Base-by-base conservation (phyloP, 768 basidiomycete species). In the Tylopilus rubrobrunneus region DNA sequence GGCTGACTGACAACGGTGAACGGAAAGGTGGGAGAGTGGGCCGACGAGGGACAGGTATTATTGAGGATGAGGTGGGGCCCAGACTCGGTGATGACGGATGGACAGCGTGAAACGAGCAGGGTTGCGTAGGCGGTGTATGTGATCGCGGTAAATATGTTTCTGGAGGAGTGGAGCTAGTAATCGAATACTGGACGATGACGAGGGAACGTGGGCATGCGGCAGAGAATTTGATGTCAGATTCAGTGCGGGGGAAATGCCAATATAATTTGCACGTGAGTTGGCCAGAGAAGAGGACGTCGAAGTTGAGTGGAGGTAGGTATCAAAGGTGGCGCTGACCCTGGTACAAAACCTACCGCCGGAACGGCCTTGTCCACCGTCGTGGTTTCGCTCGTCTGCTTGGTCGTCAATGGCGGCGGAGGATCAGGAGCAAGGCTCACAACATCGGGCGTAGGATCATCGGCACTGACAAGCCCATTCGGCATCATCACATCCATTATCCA, bases 111-210 rank as follows among this genome's bases (percentile, higher is more conserved):
- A 77, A 77, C 4, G 74, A 77, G 5, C 80, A 76, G 28, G 79
- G 79, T 58, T 74, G 77, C 3, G 76, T 78, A 1, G 80, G 76
- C 0, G 79, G 72, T 1, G 76, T 71, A 52, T 77, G 71, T 36
- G 73, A 71, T n/a, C 69, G 74, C 0, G 73, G 74, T 10, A 71
- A 60, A 51, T 71, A 71, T 1, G 62, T 56, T 54, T 72, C 73
- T 28, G 64, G 67, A n/a, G 68, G 69, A 8, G 69, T 69, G n/a
- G 69, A 65, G 40, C 63, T 75, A 0, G 62, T 62, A 51, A 82
- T 81, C 63, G 51, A 9, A 57, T 34, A 17, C 19, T 59, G 14
- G 59, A 56, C 31, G 58, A 56, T 33, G 51, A 40, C 29, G 52
- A 23, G 8, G 45, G 17, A 5, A 48, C 4, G 14, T 48, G 48